phyloP scores from a whole-genome alignment of 139 green algal genomes.

The Chlorella ohadii region DNA sequence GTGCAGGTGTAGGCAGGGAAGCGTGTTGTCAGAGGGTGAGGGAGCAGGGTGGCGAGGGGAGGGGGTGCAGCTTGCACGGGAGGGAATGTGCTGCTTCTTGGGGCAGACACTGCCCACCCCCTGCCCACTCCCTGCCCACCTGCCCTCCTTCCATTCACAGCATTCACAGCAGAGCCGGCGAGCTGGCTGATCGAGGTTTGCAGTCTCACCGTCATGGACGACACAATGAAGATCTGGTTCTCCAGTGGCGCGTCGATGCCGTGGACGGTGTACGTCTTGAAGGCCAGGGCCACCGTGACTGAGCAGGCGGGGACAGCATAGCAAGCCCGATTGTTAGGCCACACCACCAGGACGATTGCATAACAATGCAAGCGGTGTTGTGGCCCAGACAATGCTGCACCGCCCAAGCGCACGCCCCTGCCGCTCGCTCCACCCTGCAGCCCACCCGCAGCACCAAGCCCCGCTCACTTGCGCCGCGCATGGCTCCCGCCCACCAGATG shows the following conservation, averaged over 20 bases:
- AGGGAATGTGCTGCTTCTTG: no score
- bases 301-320: no score
- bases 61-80: background rate
- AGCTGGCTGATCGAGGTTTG: no score
- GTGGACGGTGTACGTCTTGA: conserved; percentile 61
- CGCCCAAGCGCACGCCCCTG: background rate
- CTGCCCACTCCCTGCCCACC: no score
- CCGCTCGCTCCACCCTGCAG: background rate
- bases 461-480: conserved; percentile 58
- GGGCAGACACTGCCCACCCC: no score
- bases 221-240: conserved; percentile 22
- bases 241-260: background rate
- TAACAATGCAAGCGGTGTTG: no score
- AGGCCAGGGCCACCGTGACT: conserved; percentile 79
- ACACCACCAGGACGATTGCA: no score
- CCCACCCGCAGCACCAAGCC: background rate
- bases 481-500: conserved; percentile 67
- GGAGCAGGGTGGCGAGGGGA: background rate
- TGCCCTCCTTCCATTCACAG: no score
- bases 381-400: background rate
- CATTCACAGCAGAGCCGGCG: no score
- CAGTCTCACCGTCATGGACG: background rate
- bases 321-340: no score
- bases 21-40: background rate
- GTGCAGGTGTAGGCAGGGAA: background rate